Percentiles rank a stretch among this genome's conserved stretches.
phyloP scores from a whole-genome alignment of 2,329 filamentous ascomycete species.

The Xylaria sp. region DNA sequence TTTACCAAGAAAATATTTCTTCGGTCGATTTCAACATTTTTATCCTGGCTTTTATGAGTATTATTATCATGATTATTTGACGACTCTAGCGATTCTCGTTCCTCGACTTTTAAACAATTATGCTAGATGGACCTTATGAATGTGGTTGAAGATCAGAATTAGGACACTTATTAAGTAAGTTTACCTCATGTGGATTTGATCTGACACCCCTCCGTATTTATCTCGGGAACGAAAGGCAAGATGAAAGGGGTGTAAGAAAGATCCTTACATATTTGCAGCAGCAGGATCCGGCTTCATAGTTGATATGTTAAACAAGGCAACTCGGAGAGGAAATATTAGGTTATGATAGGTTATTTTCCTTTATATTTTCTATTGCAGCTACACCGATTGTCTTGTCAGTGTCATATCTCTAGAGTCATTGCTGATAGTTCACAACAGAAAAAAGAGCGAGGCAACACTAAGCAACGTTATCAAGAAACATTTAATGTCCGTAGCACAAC shows the following conservation, averaged over 20 bases:
- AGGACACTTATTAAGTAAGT: conserved; percentile 4
- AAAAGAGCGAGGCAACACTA: not conserved
- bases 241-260: not conserved
- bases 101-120: not conserved
- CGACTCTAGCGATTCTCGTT: not conserved
- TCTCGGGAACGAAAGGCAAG: not conserved
- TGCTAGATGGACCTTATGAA: not conserved
- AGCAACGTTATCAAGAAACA: not conserved
- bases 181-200: not conserved
- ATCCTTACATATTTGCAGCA: not conserved
- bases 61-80: not conserved
- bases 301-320: not conserved
- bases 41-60: not conserved
- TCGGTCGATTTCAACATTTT: not conserved
- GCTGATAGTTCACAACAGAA: conserved; percentile 11
- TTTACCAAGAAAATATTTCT: not conserved
- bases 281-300: not conserved
- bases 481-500: not conserved
- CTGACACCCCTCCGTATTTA: not conserved
- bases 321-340: not conserved
- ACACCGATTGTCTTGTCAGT: not conserved
- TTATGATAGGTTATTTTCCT: not conserved
- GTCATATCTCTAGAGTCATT: not conserved
- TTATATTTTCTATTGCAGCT: not conserved
- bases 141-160: not conserved